Evolutionary conservation across 129 eudicot species (phyloP).

Genomic region (Lactuca sativa): DNA sequence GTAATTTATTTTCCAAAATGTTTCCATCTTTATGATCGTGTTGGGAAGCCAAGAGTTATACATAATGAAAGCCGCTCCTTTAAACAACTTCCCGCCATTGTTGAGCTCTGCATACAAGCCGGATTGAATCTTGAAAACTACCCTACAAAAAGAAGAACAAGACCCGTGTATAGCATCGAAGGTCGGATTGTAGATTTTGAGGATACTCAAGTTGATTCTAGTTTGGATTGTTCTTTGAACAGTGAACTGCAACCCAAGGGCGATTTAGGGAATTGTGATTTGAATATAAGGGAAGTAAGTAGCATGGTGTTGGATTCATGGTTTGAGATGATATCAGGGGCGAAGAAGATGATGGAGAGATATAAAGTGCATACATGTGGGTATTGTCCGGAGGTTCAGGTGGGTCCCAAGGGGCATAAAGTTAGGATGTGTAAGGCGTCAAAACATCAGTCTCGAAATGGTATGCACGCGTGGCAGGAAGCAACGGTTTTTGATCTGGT

Average conservation of each 20-base stretch:
- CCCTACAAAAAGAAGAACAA: conserved; percentile 61
- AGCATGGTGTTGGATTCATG: conserved; percentile 47
- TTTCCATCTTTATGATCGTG: conserved; percentile 64
- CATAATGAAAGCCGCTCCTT: conserved; percentile 47
- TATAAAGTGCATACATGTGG: conserved; percentile 65
- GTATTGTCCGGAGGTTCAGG: conserved; percentile 73
- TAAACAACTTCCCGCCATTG: conserved; percentile 51
- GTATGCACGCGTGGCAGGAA: conserved; percentile 79
- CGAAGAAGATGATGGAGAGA: conserved; percentile 58
- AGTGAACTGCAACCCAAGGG: neutral
- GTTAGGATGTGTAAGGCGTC: conserved; percentile 68
- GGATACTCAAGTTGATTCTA: conserved; percentile 4
- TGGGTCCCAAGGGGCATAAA: conserved; percentile 75
- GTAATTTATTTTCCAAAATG: conserved; percentile 55
- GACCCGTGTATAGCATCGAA: conserved; percentile 62
- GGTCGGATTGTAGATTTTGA: conserved; percentile 70
- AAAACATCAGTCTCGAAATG: conserved; percentile 63
- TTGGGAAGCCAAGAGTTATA: conserved; percentile 59
- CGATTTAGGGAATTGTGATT: conserved; percentile 21
- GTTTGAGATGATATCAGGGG: conserved; percentile 58
- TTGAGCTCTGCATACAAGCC: conserved; percentile 68
- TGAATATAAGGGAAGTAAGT: conserved; percentile 22
- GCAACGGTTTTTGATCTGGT: conserved; percentile 63
- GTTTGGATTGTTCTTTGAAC: conserved; percentile 26
- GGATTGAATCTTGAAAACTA: conserved; percentile 54